Evolutionary conservation across 176 grass and related monocot species (phyloP), one percentile per base, ranked within the genome.

Genomic region (Rhynchospora pubera): DNA sequence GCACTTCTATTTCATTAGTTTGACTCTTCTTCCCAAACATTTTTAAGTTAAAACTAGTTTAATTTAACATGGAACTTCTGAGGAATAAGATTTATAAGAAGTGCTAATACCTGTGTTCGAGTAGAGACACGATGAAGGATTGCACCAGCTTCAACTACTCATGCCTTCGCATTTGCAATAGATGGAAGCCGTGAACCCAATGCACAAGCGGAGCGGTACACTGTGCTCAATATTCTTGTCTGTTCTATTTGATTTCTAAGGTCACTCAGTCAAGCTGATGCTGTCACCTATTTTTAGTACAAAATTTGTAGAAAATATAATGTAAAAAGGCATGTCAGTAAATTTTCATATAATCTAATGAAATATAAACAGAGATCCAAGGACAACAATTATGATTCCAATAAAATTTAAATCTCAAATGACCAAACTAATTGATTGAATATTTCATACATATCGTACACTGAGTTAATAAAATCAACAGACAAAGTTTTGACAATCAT

Each of bases 181-280:
- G 96, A 98, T 79, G 92, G 96, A 82, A 98, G 90, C 45, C 87
- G 84, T 4, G 96, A 98, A 45, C 92, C 96, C 74, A 98, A 88
- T 28, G 96, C 96, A 77, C 92, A 93, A 22, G 96, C 90, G 64
- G 96, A 98, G 60, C 96, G 90, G 80, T 93, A 98, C 34, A 98
- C 93, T 24, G 96, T 98, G 62, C 96, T 98, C 73, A 98, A 56
- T 65, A 98, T 94, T 84, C 96, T 91, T 21, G 90, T 98, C 66
- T 93, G 92, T 80, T 98, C 92, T 30, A 98, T 94, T 88, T 98
- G 96, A 84, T 89, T 91, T 76, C 92, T 89, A 21, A 98, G 85
- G 83, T 98, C 96, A 80, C 93, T 98, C 44, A 98, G 58, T 92
- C 96, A 98, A 16, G 96, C 92, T 79, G 96, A 98, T 65, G 92